Evolutionary conservation across 2,329 filamentous ascomycete species (phyloP), one percentile per base, ranked within the genome.

Genomic region (Diplocarpon rosae): DNA sequence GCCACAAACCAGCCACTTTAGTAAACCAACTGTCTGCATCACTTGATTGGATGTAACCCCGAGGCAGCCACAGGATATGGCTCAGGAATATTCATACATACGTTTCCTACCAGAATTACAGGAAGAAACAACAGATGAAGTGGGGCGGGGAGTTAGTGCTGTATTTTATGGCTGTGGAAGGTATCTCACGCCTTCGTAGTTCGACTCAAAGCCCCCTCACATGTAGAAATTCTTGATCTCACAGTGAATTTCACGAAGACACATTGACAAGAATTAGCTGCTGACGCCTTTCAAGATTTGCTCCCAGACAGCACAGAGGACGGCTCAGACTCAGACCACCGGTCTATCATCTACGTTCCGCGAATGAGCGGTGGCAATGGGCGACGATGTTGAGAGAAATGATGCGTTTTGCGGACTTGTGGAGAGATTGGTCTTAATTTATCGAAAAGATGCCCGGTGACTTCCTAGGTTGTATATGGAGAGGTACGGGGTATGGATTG

Each of bases 101-200:
- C 55, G 70, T 79, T 7, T 80, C 80, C 56, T 75, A 70, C 53
- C 62, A 69, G n/a, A 61, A 66, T 1, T 80, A 80, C 52, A 66
- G 67, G 7, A 69, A 75, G 48, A 66, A 69, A 37, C 72, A 75
- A 61, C 69, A 75, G 4, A 68, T 67, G 39, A 71, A 68, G 37
- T 65, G 39, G 30, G 35, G 52, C 43, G 59, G 57, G 9, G 51
- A 55, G 28, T 62, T 61, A 49, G 59, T 59, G 47, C 44, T 63
- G 8, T 46, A 55, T 31, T 63, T 62, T 48, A 44, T 53, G 20
- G 45, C 54, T 28, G 49, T 49, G 7, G 46, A 45, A 31, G 59
- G 60, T 61, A 48, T 14, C 49, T 48, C 28, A n/a, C 2, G n/a
- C n/a, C n/a, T n/a, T n/a, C n/a, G n/a, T n/a, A n/a, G n/a, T n/a